Evolutionary conservation across 1,284 basidiomycete species (phyloP).

Genomic region (Pterula multifida): DNA sequence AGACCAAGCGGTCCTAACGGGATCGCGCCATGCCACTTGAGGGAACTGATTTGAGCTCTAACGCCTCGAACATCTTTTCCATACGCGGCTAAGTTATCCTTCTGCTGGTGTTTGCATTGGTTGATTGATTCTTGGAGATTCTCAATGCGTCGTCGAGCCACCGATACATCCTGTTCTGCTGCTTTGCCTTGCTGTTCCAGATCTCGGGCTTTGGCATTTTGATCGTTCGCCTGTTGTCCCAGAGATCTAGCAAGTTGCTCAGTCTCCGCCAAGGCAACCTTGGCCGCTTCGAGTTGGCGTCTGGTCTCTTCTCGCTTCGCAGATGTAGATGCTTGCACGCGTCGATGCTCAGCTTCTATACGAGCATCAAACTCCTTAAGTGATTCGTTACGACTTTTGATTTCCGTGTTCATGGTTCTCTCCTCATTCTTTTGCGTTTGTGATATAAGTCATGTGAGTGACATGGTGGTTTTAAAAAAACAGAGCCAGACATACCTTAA

Average conservation of each 20-base stretch:
- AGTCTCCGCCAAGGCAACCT: slow-evolving; percentile 19
- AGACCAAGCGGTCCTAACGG: slow-evolving; percentile 86
- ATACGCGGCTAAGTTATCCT: slow-evolving; percentile 47
- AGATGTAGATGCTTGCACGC: slow-evolving; percentile 45
- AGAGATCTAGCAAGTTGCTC: slow-evolving; percentile 10
- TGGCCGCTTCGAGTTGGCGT: slow-evolving; percentile 33
- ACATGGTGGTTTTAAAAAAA: too few species aligned
- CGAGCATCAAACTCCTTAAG: slow-evolving; percentile 39
- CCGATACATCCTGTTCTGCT: slow-evolving; percentile 20
- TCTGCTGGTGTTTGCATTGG: slow-evolving; percentile 33
- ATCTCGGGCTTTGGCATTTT: not conserved
- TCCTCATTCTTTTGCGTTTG: slow-evolving; percentile 40
- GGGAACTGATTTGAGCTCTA: slow-evolving; percentile 40
- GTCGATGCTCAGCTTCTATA: slow-evolving; percentile 44
- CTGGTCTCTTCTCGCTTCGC: slow-evolving; percentile 47
- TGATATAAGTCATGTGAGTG: too few species aligned
- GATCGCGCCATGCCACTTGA: slow-evolving; percentile 51
- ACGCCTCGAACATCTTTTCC: slow-evolving; percentile 53
- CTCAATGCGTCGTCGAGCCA: slow-evolving; percentile 26
- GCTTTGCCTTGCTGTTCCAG: slow-evolving; percentile 21
- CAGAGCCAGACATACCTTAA: slow-evolving; percentile 37
- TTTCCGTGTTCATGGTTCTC: slow-evolving; percentile 31
- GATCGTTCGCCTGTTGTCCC: not conserved
- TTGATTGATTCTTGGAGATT: slow-evolving; percentile 34
- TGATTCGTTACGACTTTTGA: slow-evolving; percentile 25